Conservation (phyloP, 176 grass and related monocot genomes). For the Pontederia crassipes region DNA sequence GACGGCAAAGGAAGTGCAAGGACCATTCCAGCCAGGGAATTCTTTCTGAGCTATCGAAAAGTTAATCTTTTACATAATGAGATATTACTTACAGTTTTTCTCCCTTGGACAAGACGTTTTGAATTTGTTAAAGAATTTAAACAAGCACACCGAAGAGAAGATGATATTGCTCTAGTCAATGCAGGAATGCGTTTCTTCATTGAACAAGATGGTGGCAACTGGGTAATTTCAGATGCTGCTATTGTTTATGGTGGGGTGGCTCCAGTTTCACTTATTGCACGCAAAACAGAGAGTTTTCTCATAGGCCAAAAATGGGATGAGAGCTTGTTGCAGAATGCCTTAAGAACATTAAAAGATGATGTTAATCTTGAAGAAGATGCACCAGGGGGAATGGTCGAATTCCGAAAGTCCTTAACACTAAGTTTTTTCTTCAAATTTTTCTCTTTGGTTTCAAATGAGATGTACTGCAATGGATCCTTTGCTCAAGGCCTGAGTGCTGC, state of each 20-base stretch:
- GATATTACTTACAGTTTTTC: conserved; percentile 61
- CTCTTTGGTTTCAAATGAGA: conserved; percentile 61
- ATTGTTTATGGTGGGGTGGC: conserved; percentile 84
- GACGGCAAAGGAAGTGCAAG: conserved; percentile 53
- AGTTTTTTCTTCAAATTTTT: conserved; percentile 99
- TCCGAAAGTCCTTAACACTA: conserved; percentile 76
- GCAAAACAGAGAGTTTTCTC: conserved; percentile 57
- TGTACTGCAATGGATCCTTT: conserved; percentile 49
- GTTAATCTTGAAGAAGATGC: conserved; percentile 61
- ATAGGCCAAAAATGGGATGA: conserved; percentile 52
- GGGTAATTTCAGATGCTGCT: conserved; percentile 55
- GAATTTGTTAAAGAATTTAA: conserved; percentile 98
- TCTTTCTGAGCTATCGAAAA: conserved; percentile 93
- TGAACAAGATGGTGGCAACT: conserved; percentile 37
- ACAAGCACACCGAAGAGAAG: conserved; percentile 93
- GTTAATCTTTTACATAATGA: conserved; percentile 69
- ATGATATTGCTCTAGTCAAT: conserved; percentile 98
- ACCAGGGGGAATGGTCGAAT: conserved; percentile 97
- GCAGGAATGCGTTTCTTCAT: conserved; percentile 72
- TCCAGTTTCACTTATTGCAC: conserved; percentile 50
- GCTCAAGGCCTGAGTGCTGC: conserved; percentile 32
- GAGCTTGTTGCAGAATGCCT: conserved; percentile 42
- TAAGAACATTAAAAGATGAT: conserved; percentile 73
- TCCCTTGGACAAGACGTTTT: conserved; percentile 76
- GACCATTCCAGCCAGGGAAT: conserved; percentile 51